Evolutionary conservation across 305 asterid genomes (phyloP).

Genomic region (Fraxinus angustifolia): DNA sequence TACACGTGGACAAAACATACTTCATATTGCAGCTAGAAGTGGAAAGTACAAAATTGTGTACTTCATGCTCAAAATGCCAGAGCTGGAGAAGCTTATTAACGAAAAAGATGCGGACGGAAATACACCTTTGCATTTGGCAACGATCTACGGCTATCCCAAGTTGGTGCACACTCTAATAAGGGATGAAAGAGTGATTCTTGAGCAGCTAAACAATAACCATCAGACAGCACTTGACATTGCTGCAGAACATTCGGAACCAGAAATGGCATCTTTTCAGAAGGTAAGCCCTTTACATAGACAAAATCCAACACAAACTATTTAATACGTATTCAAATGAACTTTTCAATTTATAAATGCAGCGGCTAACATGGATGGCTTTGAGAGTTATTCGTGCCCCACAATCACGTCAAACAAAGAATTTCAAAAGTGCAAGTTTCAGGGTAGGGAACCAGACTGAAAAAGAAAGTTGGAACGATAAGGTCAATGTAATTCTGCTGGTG

Average conservation of each 20-base stretch:
- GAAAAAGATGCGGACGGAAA: slow-evolving; percentile 47
- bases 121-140: slow-evolving; percentile 51
- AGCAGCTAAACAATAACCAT: slow-evolving; percentile 35
- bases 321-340: not conserved
- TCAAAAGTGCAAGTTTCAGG: slow-evolving; percentile 23
- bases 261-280: slow-evolving; percentile 36
- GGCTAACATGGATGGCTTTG: slow-evolving; percentile 43
- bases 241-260: slow-evolving; percentile 40
- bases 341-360: slow-evolving; percentile 25
- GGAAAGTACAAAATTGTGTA: slow-evolving; percentile 37
- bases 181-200: slow-evolving; percentile 32
- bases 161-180: slow-evolving; percentile 32
- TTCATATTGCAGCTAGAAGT: slow-evolving; percentile 46
- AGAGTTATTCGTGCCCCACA: slow-evolving; percentile 39
- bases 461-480: slow-evolving; percentile 43
- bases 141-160: slow-evolving; percentile 41
- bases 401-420: slow-evolving; percentile 19
- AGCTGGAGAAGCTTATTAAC: slow-evolving; percentile 41
- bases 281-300: slow-evolving; percentile 20
- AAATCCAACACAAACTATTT: not conserved
- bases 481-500: slow-evolving; percentile 41
- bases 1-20: slow-evolving; percentile 38
- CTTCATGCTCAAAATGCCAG: slow-evolving; percentile 39
- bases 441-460: slow-evolving; percentile 29
- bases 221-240: slow-evolving; percentile 51